Evolutionary conservation across 495 filamentous ascomycete genomes (phyloP), one percentile per base, ranked within the genome.

Genomic region (Hypoxylon fuscum): DNA sequence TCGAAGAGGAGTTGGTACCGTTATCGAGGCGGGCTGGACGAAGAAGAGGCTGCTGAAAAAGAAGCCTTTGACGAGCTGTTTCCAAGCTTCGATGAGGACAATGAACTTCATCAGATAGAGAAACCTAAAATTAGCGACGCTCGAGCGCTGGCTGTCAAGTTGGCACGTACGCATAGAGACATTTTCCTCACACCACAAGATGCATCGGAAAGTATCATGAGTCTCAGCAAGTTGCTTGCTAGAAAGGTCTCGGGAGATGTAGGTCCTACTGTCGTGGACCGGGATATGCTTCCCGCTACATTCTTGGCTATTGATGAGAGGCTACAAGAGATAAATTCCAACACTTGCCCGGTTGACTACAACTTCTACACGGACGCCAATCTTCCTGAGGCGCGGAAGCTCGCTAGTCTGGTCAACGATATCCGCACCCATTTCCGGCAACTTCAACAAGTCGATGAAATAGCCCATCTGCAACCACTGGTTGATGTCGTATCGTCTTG

Each of bases 341-440:
- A 47, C 10, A 52, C 65, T 3, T 67, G 67, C 31, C 69, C 44
- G 40, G 62, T 50, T 17, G 70, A 77, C 10, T 96, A 93, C 76
- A 96, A 96, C 72, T 96, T 98, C 76, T 98, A 98, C 72, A 88
- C 83, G 1, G 88, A 96, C 68, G 69, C 86, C 6, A 96, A 97
- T 62, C 73, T 91, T 12, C 68, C 69, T 1, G 90, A 98, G 77
- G 86, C 88, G 2, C 84, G 85, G 44, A 91, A 85, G 53, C 77
- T 96, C 3, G 81, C 92, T 5, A 68, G 51, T 5, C 75, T 96
- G 7, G 78, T 92, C 20, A 81, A 85, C 56, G 79, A 84, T 17
- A 83, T 91, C 35, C 86, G 87, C 62, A 69, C 77, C 55, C 87
- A 89, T 6, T 94, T 96, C 71, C 72, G 76, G 8, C 83, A 90